phyloP scores from a whole-genome alignment of 176 grass and related monocot species.

The Tillandsia fasciculata region DNA sequence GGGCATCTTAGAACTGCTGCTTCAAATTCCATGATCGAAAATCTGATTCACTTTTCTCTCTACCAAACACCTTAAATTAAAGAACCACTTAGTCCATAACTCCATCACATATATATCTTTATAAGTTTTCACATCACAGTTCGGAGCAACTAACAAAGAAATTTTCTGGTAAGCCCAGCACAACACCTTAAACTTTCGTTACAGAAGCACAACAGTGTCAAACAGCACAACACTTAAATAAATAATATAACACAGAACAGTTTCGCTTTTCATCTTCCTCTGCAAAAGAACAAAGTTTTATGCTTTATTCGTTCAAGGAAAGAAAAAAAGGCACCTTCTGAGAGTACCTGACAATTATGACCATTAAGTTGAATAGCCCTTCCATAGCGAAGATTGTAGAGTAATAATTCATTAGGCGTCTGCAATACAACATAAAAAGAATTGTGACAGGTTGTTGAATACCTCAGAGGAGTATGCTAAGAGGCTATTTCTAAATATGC shows the following conservation, averaged over 20 bases:
- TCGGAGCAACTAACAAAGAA: too few relatives aligned
- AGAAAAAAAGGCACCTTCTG: not conserved
- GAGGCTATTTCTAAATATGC: too few relatives aligned
- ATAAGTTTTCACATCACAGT: too few relatives aligned
- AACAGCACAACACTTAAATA: not conserved
- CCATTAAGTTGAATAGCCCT: conserved; percentile 90
- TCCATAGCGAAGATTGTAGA: conserved; percentile 97
- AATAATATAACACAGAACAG: not conserved
- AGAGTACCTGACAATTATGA: conserved; percentile 70
- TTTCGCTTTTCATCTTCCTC: not conserved
- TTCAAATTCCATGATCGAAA: too few relatives aligned
- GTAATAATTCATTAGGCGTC: conserved; percentile 91
- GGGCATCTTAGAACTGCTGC: too few relatives aligned
- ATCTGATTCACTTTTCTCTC: too few relatives aligned
- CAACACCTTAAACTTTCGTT: too few relatives aligned
- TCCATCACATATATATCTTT: too few relatives aligned
- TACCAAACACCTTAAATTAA: too few relatives aligned
- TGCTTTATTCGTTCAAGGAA: not conserved
- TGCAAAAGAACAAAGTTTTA: not conserved
- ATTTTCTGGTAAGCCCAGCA: too few relatives aligned
- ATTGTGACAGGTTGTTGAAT: not conserved
- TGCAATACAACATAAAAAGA: conserved; percentile 16
- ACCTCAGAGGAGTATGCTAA: too few relatives aligned
- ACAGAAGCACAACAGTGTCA: not conserved
- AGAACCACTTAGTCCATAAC: too few relatives aligned